A percentile compares a stretch with the other conserved stretches of the same genome.
Conservation (phyloP, 306 rosid genomes). For the Quercus variabilis region DNA sequence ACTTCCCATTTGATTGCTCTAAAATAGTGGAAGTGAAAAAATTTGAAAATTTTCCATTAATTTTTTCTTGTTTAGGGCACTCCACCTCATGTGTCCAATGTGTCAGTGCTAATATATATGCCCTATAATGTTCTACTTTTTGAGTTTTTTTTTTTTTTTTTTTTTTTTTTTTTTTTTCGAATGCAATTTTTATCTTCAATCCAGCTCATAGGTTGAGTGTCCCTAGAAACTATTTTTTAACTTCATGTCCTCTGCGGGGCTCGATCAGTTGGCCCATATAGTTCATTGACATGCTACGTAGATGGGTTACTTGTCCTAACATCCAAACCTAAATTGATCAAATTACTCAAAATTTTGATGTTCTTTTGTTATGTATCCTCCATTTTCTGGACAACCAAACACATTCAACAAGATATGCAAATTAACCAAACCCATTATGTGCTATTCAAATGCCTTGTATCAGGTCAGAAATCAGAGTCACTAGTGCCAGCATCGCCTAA, state of each 20-base stretch:
- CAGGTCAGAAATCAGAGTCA: not conserved
- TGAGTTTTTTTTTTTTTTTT: not conserved
- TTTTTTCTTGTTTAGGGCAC: too few species aligned
- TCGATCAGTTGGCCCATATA: not conserved
- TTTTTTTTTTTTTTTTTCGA: not conserved
- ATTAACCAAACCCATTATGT: not conserved
- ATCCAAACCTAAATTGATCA: not conserved
- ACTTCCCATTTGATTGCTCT: too few species aligned
- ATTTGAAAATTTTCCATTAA: too few species aligned
- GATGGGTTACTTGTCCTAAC: not conserved
- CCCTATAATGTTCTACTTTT: too few species aligned
- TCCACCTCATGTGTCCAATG: too few species aligned
- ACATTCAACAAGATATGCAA: not conserved
- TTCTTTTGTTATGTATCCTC: not conserved
- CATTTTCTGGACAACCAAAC: slow-evolving; percentile 5
- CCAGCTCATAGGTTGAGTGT: not conserved
- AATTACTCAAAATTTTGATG: not conserved
- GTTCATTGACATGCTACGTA: not conserved
- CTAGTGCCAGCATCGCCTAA: slow-evolving; percentile 26
- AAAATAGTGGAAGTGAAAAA: too few species aligned
- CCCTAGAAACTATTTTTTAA: not conserved
- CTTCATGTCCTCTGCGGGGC: not conserved
- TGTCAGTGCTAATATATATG: too few species aligned
- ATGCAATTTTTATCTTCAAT: not conserved
- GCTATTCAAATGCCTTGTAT: slow-evolving; percentile 18